Evolutionary conservation across 352 stramenopile species (phyloP), one percentile per base, ranked within the genome.

Genomic region (Globisporangium carolinianum): DNA sequence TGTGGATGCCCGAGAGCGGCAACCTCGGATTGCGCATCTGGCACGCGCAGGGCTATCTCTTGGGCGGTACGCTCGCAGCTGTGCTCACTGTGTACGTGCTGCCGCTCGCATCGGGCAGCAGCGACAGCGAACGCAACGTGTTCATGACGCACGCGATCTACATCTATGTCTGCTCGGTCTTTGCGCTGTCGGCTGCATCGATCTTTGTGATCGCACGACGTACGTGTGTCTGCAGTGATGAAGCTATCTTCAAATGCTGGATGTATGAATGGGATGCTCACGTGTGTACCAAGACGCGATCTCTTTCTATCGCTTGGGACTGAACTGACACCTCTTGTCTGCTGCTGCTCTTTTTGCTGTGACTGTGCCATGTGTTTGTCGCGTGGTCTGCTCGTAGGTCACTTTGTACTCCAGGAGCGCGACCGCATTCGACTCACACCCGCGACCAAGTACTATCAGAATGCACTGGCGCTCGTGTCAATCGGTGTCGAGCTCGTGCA

Each of bases 1-100:
- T 85, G 1, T 87, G 74, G 76, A 87, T 87, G 76, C 70, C 74
- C 1, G 72, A 82, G 39, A 85, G 73, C 50, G 76, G 76, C 48
- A 79, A 69, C 43, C 43, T 87, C 10, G 74, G 76, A 3, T 56
- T 85, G 8, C 57, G 48, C 7, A 51, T 85, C 5, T 87, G 75
- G 76, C 74, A 87, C 53, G 65, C 66, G 46, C 70, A 61, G 24
- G 32, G 47, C 5, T 87, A 83, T 41, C 68, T 68, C 8, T 3
- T 83, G 7, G 59, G 48, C 3, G 75, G 76, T 1, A 72, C 66
- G 15, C n/a, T 75, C 2, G 10, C 64, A 12, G 58, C 51, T 11
- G 38, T 65, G 5, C 14, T 67, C 5, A 24, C 77, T 0, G 48
- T 68, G n/a, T 67, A 45, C 24, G 15, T 63, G 11, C 35, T 65